Percentiles rank a stretch among this genome's conserved stretches.
Evolutionary conservation across 768 basidiomycete genomes (phyloP).

Genomic region (Russula dissimulans): DNA sequence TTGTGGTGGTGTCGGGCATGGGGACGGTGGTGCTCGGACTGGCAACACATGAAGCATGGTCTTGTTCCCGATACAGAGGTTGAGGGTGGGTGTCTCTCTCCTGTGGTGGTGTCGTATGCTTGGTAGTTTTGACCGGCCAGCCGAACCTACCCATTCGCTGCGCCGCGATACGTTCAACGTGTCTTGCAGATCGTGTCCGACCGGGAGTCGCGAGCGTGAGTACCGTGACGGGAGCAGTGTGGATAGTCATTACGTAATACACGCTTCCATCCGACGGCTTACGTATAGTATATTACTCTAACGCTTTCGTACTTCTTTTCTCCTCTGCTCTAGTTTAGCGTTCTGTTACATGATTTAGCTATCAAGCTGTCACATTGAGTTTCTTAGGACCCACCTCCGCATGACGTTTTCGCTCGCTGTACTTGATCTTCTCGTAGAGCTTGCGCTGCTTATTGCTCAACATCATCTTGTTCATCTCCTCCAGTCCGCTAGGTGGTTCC

Average conservation of each 20-base stretch:
- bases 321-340: constrained; percentile 49
- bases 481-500: constrained; percentile 35
- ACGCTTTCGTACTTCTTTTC: constrained; percentile 37
- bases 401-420: constrained; percentile 66
- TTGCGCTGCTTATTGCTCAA: constrained; percentile 94
- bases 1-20: constrained; percentile 39
- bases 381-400: constrained; percentile 54
- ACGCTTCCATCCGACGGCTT: neutral
- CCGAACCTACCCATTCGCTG: constrained; percentile 17
- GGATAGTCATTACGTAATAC: constrained; percentile 3
- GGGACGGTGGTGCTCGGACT: constrained; percentile 3
- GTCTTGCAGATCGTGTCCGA: neutral
- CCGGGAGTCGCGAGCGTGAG: neutral
- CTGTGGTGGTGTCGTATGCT: neutral
- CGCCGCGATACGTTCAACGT: neutral
- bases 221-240: neutral
- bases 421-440: constrained; percentile 89
- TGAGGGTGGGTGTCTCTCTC: constrained; percentile 4
- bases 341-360: constrained; percentile 35
- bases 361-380: neutral
- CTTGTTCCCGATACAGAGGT: neutral
- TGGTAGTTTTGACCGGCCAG: constrained; percentile 9
- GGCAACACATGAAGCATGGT: constrained; percentile 2
- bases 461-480: constrained; percentile 96
- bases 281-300: neutral